Conservation (phyloP, 2,329 filamentous ascomycete species). For the Arthroderma uncinatum region DNA sequence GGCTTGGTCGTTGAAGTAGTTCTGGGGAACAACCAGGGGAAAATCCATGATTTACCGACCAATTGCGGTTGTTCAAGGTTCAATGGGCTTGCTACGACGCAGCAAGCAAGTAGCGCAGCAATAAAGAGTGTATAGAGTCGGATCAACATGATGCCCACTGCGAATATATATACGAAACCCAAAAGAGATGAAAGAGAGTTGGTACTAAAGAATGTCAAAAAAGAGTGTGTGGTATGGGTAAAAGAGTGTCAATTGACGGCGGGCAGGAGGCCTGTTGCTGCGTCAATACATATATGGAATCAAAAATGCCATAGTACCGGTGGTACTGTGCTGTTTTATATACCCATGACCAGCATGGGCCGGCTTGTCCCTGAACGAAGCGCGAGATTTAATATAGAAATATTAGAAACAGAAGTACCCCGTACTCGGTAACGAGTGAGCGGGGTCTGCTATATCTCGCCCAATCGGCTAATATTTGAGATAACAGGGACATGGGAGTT, state of each 20-base stretch:
- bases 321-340: not conserved
- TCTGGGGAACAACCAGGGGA: not conserved
- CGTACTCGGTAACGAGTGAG: not conserved
- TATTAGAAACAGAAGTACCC: not conserved
- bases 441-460: too few species aligned
- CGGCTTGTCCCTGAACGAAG: not conserved
- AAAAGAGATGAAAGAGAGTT: not conserved
- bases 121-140: not conserved
- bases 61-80: not conserved
- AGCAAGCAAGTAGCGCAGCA: not conserved
- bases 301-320: not conserved
- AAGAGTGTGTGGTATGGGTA: not conserved
- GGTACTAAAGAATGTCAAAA: not conserved
- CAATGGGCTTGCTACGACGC: not conserved
- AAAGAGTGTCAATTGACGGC: not conserved
- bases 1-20: not conserved
- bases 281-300: too few species aligned
- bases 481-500: not conserved
- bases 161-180: not conserved
- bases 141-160: not conserved
- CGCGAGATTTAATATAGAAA: not conserved
- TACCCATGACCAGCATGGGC: not conserved
- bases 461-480: not conserved
- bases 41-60: not conserved
- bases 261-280: not conserved